Evolutionary conservation across 225 moss, liverwort and hornwort genomes (phyloP).

Genomic region (Physcomitrium patens): DNA sequence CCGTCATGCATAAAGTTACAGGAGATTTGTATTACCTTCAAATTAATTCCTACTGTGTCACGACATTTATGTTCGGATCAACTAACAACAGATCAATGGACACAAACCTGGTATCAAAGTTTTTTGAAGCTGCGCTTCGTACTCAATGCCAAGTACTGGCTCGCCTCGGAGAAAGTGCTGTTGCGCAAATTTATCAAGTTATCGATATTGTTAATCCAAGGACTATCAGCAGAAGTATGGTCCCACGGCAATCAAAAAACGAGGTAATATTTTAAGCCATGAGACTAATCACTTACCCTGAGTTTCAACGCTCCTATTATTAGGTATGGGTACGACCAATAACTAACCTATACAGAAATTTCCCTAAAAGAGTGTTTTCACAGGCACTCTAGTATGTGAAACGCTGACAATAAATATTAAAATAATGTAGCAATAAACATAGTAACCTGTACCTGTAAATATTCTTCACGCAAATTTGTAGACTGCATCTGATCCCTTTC

Average conservation of each 20-base stretch:
- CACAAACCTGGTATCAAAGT: constrained; percentile 83
- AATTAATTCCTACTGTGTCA: not conserved
- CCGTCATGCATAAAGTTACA: constrained; percentile 7
- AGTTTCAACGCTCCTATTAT: constrained; percentile 2
- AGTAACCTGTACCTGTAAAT: constrained; percentile 70
- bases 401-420: not conserved
- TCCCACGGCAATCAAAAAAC: not conserved
- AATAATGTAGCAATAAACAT: not conserved
- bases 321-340: constrained; percentile 9
- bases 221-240: not conserved
- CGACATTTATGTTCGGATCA: constrained; percentile 12
- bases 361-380: not conserved
- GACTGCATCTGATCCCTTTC: constrained; percentile 98
- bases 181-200: constrained; percentile 16
- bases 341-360: not conserved
- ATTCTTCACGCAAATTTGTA: constrained; percentile 89
- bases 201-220: not conserved
- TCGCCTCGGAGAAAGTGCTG: constrained; percentile 96
- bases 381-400: no score
- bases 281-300: not conserved
- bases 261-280: no score
- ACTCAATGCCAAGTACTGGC: constrained; percentile 86
- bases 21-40: constrained; percentile 8
- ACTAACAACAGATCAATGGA: constrained; percentile 17
- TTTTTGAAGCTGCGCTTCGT: constrained; percentile 93